Conservation (phyloP, 108 stramenopile species). For the Nannochloropsis gaditana region DNA sequence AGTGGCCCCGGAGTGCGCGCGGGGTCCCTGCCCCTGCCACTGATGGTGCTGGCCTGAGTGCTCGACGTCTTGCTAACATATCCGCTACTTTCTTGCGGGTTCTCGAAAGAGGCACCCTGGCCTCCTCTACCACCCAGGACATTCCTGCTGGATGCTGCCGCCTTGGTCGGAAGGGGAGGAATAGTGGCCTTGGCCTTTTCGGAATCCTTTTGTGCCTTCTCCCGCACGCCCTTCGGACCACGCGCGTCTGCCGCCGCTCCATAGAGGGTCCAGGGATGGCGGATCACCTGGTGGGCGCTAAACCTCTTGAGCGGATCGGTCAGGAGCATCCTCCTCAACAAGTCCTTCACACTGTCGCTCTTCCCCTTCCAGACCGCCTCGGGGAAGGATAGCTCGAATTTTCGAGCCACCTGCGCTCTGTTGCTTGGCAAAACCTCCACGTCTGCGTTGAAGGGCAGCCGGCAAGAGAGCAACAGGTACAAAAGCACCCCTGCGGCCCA, state of each 20-base stretch:
- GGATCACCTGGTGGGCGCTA: constrained; percentile 22
- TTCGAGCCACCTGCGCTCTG: background rate
- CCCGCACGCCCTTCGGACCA: background rate
- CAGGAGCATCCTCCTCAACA: constrained; percentile 5
- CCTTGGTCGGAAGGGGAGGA: background rate
- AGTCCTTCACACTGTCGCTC: constrained; percentile 18
- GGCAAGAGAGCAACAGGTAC: constrained; percentile 26
- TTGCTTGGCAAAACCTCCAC: constrained; percentile 23
- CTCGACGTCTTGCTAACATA: background rate
- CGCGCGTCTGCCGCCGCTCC: background rate
- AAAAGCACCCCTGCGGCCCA: constrained; percentile 33
- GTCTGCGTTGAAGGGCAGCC: constrained; percentile 20
- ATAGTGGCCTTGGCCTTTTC: background rate
- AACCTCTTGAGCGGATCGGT: constrained; percentile 28
- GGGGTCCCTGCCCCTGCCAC: background rate
- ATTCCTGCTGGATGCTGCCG: background rate
- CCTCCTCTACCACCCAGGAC: too few relatives aligned
- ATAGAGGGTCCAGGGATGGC: constrained; percentile 25
- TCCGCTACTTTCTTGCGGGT: constrained; percentile 11
- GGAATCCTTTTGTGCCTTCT: background rate
- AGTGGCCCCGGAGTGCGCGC: background rate
- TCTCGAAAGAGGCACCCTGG: background rate
- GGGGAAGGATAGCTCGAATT: constrained; percentile 22
- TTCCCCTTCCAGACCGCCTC: background rate
- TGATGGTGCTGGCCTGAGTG: background rate